A percentile compares a stretch with the other conserved stretches of the same genome.
Evolutionary conservation across 1,139 yeast genomes (phyloP).

Genomic region (Arxiozyma bovina): DNA sequence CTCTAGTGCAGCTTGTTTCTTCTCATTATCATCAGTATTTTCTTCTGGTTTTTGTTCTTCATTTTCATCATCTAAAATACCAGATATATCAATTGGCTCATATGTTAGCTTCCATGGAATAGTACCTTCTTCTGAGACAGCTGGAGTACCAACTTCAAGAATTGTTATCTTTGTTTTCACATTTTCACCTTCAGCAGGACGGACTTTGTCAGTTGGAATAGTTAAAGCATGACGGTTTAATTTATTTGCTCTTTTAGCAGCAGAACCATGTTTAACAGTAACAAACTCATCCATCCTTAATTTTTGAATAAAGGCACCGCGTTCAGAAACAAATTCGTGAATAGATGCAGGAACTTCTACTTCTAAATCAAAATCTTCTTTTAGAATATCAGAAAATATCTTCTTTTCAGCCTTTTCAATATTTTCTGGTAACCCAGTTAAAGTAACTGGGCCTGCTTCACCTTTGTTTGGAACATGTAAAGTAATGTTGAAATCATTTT

Average conservation of each 20-base stretch:
- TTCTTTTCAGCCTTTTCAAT: conserved; percentile 50
- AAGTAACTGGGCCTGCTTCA: conserved; percentile 36
- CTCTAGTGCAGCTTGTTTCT: conserved; percentile 23
- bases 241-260: conserved; percentile 42
- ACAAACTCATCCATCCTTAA: conserved; percentile 49
- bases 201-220: conserved; percentile 44
- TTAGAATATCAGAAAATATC: conserved; percentile 42
- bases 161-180: conserved; percentile 41
- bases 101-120: conserved; percentile 59
- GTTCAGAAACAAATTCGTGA: conserved; percentile 58
- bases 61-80: conserved; percentile 35
- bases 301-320: conserved; percentile 56
- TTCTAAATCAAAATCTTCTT: conserved; percentile 35
- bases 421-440: conserved; percentile 56
- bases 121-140: conserved; percentile 31
- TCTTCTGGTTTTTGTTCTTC: conserved; percentile 1
- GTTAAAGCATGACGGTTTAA: conserved; percentile 36
- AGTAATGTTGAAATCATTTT: conserved; percentile 56
- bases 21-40: conserved; percentile 22
- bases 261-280: conserved; percentile 53
- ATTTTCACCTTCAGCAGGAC: conserved; percentile 31
- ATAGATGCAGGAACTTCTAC: conserved; percentile 50
- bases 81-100: conserved; percentile 28
- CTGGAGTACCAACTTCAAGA: conserved; percentile 29
- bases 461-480: conserved; percentile 62